These are phyloP conservation scores for Gleditsia sinensis DNA, from an alignment of 306 rosid genomes.

Conservation along the genomic window DNA sequence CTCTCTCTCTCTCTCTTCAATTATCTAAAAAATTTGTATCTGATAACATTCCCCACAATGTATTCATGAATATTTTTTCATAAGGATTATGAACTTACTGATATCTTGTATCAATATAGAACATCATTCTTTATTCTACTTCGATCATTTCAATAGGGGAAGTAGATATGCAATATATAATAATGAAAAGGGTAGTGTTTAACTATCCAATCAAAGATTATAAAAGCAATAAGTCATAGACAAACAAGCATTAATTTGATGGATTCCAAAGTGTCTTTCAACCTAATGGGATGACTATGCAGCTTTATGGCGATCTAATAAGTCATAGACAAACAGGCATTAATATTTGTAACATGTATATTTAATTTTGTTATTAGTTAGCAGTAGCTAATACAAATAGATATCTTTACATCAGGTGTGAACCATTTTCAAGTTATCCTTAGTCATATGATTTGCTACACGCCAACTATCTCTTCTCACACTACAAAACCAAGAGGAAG, in stretches of 20 bases:
- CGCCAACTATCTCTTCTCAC: conserved; percentile 73
- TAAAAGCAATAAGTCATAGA: not conserved
- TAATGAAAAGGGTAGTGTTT: conserved; percentile 2
- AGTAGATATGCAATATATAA: not conserved
- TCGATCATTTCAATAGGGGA: not conserved
- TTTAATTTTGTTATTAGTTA: not conserved
- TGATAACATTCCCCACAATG: not conserved
- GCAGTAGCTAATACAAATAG: conserved; percentile 35
- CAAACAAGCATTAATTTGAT: conserved; percentile 5
- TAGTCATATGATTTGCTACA: conserved; percentile 87
- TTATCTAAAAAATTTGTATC: conserved; percentile 12
- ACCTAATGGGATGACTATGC: conserved; percentile 28
- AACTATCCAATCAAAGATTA: not conserved
- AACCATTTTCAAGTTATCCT: conserved; percentile 93
- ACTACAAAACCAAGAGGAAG: conserved; percentile 59
- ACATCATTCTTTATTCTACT: not conserved
- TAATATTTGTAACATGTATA: not conserved
- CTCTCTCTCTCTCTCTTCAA: too few species aligned
- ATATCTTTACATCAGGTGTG: conserved; percentile 69
- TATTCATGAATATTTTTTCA: not conserved
- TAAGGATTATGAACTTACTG: conserved; percentile 2
- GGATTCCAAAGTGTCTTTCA: conserved; percentile 20
- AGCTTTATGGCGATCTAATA: too few species aligned
- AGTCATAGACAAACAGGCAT: too few species aligned
- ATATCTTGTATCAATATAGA: not conserved